Evolutionary conservation across 2,329 filamentous ascomycete genomes (phyloP), one percentile per base, ranked within the genome.

Genomic region (Cryphonectria japonica): DNA sequence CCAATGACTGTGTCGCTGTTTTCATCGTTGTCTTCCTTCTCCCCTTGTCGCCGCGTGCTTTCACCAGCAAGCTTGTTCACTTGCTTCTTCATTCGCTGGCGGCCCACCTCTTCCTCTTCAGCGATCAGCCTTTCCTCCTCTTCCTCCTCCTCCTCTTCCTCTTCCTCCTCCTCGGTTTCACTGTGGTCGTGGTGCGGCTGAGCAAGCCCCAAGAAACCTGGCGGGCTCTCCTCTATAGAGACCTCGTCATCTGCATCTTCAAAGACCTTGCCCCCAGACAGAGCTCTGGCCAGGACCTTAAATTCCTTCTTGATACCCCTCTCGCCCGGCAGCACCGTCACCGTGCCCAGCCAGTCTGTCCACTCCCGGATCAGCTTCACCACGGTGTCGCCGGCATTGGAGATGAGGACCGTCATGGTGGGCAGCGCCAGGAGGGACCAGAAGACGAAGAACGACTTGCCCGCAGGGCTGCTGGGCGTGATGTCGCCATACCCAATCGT

Each of bases 401-500:
- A 92, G 73, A 97, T 92, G 16, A 98, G 86, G 26, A 97, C 91
- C 0, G 95, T 97, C 87, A 95, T 95, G 2, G 93, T 95, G 0
- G 95, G 95, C 3, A 97, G 85, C 0, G 94, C 94, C 37, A 97
- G 86, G 1, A 98, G 80, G 19, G 91, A 93, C 95, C 95, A 98
- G 69, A 97, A 91, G n/a, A 98, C 93, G 76, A 97, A 98, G 79
- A 97, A 97, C 0, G 93, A 89, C 69, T 93, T 91, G 1, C 93
- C 93, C 0, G 90, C 87, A 74, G 94, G 95, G 1, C 91, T 93
- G n/a, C 89, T 84, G 0, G 94, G 94, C 1, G 90, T 89, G 6
- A 91, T 80, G 74, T 97, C 94, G 3, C 95, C 95, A 76, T 97
- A 97, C 0, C 95, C 95, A 52, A 97, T 93, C 0, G 95, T 97